Percentiles rank a stretch among this genome's conserved stretches.
Evolutionary conservation across 495 filamentous ascomycete species (phyloP).

Genomic region (Penicillium samsonianum): DNA sequence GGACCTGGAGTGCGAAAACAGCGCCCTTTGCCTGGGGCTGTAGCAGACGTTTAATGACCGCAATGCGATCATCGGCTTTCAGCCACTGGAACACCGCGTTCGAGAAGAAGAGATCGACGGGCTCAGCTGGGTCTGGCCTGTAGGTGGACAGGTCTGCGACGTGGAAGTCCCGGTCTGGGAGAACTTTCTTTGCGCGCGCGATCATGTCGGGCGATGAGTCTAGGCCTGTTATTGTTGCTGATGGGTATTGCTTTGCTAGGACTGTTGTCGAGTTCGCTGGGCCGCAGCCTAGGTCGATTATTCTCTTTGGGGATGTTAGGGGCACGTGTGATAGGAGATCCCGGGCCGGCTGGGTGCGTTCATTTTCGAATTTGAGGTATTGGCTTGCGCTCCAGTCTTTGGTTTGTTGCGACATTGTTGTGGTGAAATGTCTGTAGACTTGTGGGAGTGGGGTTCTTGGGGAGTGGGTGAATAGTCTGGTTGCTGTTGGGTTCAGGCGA

Average conservation of each 20-base stretch:
- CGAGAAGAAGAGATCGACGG: slow-evolving; percentile 51
- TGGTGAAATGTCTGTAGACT: slow-evolving; percentile 5
- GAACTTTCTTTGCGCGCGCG: slow-evolving; percentile 37
- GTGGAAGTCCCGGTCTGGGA: slow-evolving; percentile 36
- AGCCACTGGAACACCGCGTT: slow-evolving; percentile 62
- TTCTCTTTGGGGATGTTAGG: slow-evolving; percentile 32
- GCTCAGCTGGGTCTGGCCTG: slow-evolving; percentile 20
- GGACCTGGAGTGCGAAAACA: slow-evolving; percentile 56
- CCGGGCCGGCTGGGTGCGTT: slow-evolving; percentile 47
- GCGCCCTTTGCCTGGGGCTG: slow-evolving; percentile 40
- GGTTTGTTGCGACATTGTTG: slow-evolving; percentile 26
- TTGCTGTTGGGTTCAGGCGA: neutral
- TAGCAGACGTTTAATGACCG: slow-evolving; percentile 43
- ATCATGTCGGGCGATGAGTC: slow-evolving; percentile 58
- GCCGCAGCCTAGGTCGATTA: slow-evolving; percentile 59
- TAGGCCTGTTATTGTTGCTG: slow-evolving; percentile 48
- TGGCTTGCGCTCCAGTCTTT: slow-evolving; percentile 50
- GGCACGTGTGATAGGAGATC: slow-evolving; percentile 47
- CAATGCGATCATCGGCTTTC: slow-evolving; percentile 39
- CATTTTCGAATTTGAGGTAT: slow-evolving; percentile 50
- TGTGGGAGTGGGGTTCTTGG: neutral
- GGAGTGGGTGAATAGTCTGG: neutral
- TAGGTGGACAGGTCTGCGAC: slow-evolving; percentile 44
- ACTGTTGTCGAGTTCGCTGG: slow-evolving; percentile 55
- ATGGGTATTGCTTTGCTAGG: slow-evolving; percentile 46